Percentiles rank a stretch among this genome's conserved stretches.
These are phyloP conservation scores for Medicago lupulina DNA, from an alignment of 306 rosid genomes.

Conservation along the genomic window DNA sequence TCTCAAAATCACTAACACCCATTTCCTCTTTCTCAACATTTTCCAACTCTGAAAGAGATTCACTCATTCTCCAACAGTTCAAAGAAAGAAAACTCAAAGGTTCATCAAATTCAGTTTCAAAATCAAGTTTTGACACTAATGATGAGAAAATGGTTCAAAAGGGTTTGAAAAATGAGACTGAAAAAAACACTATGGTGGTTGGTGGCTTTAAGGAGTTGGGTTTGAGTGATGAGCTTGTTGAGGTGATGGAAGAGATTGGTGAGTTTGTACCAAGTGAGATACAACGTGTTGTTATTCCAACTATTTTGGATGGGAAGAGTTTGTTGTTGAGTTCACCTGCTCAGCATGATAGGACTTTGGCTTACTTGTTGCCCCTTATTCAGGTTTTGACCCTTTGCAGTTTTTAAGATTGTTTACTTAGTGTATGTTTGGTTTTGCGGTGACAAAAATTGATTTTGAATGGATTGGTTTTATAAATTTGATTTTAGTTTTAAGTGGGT, in stretches of 20 bases:
- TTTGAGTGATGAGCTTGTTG: constrained; percentile 64
- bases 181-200: constrained; percentile 38
- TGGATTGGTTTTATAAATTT: too few relatives aligned
- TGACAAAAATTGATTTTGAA: too few relatives aligned
- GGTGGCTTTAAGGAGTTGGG: constrained; percentile 65
- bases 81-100: constrained; percentile 72
- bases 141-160: neutral
- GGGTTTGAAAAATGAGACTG: neutral
- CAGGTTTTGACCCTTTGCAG: constrained; percentile 56
- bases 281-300: constrained; percentile 72
- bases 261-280: constrained; percentile 76
- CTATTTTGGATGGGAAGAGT: constrained; percentile 74
- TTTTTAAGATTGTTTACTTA: neutral
- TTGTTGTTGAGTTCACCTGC: constrained; percentile 78
- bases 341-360: constrained; percentile 74
- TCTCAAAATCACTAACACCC: constrained; percentile 42
- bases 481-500: neutral
- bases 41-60: constrained; percentile 57
- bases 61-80: constrained; percentile 67
- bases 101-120: constrained; percentile 36
- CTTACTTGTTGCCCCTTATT: constrained; percentile 87
- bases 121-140: constrained; percentile 19
- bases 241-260: constrained; percentile 62
- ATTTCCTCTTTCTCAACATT: constrained; percentile 53
- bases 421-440: too few relatives aligned